Percentiles rank a stretch among this genome's conserved stretches.
Evolutionary conservation across 805 yeast species (phyloP).

Genomic region (Teunomyces barrocoloradensis): DNA sequence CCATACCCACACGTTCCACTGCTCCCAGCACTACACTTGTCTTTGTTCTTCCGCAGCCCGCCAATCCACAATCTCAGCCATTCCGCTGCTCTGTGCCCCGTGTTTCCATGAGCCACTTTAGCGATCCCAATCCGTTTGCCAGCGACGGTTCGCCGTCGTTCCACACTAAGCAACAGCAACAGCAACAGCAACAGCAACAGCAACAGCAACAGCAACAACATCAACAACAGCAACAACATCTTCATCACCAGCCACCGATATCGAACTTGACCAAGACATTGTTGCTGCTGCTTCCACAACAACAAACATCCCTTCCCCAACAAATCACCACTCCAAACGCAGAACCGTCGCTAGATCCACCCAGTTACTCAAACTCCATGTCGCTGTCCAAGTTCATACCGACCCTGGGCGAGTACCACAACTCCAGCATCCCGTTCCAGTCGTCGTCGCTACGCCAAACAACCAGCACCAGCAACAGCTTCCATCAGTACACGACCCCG

Average conservation of each 20-base stretch:
- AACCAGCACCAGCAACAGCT: constrained; percentile 5
- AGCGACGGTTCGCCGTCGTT: background rate
- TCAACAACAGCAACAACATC: constrained; percentile 4
- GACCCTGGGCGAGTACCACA: constrained; percentile 3
- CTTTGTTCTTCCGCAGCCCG: background rate
- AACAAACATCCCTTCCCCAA: background rate
- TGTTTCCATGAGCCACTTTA: constrained; percentile 2
- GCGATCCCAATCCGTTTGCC: background rate
- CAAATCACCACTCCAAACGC: background rate
- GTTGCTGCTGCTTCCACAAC: constrained; percentile 9
- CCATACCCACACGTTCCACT: background rate
- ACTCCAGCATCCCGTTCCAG: constrained; percentile 9
- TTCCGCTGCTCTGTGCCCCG: background rate
- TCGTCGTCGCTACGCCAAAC: constrained; percentile 4
- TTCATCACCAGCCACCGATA: constrained; percentile 11
- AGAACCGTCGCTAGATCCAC: constrained; percentile 9
- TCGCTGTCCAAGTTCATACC: constrained; percentile 3
- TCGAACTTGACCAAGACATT: constrained; percentile 36
- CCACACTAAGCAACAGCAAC: background rate
- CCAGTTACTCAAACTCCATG: constrained; percentile 16
- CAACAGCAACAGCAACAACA: background rate
- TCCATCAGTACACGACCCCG: constrained; percentile 8
- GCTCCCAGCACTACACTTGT: background rate
- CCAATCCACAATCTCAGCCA: background rate
- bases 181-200: no score